Base-by-base conservation (phyloP, 1,139 yeast genomes). In the Magnusiomyces suaveolens region DNA sequence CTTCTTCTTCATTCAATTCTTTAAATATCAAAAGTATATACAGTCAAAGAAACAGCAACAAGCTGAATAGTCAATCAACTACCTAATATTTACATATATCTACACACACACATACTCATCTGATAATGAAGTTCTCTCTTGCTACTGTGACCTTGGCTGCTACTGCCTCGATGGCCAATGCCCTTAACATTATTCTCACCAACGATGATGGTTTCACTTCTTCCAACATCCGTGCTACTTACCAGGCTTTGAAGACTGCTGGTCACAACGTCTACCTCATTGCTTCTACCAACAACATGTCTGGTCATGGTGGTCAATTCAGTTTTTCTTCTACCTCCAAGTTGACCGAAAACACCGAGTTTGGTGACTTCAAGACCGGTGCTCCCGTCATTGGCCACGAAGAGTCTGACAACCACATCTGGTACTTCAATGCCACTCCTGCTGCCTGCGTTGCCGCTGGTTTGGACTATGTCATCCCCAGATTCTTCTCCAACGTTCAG, bases 201-300 rank as follows among this genome's bases (percentile, higher is more conserved):
- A 80, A 80, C 64, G 85, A 80, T 67, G 85, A 80, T 63, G 76
- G 81, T 43, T 80, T 80, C 80, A 76, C 75, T 25, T 70, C 83
- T 36, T 79, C 83, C 57, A 79, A 79, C 67, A 77, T 80, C 66
- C 77, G 84, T 69, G 83, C 84, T 43, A 68, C 81, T 46, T 80
- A 80, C 74, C 71, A 75, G 61, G 78, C 73, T 57, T 73, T 80
- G 65, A 77, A 73, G 61, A 71, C 67, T 20, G 83, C 80, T 21
- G 84, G 83, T 41, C 81, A 80, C 67, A 71, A 72, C 51, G 84
- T 80, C 53, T 70, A 75, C 59, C 61, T 79, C 63, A 80, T 78
- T 54, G 83, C 84, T 25, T 83, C 84, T 46, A 81, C 74, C 23
- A 72, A 74, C 44, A 83, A 80, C 67, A 75, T 81, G 70, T 79